Evolutionary conservation across 177 flowering plant species (phyloP).

Genomic region (Vitis hybrid): DNA sequence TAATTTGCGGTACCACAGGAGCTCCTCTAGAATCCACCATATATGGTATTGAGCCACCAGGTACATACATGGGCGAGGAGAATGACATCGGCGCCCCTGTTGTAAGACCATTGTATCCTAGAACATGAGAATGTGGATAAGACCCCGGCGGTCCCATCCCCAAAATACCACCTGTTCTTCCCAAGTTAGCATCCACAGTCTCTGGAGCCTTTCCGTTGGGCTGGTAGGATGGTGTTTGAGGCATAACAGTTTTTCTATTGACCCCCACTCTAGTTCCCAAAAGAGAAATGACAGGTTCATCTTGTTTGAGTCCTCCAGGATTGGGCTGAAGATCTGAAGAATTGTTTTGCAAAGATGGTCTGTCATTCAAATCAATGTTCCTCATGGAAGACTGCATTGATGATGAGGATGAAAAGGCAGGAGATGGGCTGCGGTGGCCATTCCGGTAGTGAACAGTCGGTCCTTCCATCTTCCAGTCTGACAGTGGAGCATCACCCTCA

Average conservation of each 20-base stretch:
- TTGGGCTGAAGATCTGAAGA: conserved; percentile 26
- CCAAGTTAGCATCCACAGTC: conserved; percentile 28
- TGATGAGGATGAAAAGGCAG: conserved; percentile 80
- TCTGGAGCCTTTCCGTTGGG: conserved; percentile 55
- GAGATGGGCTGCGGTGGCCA: conserved; percentile 59
- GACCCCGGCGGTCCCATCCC: conserved; percentile 43
- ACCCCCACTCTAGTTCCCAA: conserved; percentile 75
- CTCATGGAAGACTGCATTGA: conserved; percentile 56
- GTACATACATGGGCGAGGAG: conserved; percentile 52
- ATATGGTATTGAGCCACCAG: conserved; percentile 54
- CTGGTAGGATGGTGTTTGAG: conserved; percentile 28
- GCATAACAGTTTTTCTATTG: conserved; percentile 20
- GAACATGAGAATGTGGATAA: conserved; percentile 40
- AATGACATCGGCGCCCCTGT: conserved; percentile 49
- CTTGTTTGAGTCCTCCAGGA: conserved; percentile 29
- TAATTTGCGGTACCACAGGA: conserved; percentile 56
- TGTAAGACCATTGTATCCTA: conserved; percentile 53
- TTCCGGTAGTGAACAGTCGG: conserved; percentile 26
- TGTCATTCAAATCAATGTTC: conserved; percentile 82
- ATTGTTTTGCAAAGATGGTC: conserved; percentile 47
- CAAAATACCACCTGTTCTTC: conserved; percentile 36
- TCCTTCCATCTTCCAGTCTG: conserved; percentile 42
- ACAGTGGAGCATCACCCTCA: conserved; percentile 48
- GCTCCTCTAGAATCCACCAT: conserved; percentile 81
- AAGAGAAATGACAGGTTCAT: conserved; percentile 57